Evolutionary conservation across 345 rosid genomes (phyloP).

Genomic region (Stellera chamaejasme): DNA sequence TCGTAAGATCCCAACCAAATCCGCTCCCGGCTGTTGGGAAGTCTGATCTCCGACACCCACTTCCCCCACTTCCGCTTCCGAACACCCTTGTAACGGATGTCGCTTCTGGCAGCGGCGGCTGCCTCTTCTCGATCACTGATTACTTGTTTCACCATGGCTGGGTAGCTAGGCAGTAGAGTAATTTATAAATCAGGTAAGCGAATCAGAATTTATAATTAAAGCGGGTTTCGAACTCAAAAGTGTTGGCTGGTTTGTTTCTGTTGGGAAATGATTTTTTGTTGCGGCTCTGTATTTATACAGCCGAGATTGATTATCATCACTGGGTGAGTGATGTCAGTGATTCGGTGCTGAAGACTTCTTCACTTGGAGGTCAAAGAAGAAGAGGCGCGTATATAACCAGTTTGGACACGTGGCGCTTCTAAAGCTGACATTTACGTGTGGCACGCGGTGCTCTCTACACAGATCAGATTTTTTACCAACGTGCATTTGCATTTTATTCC

Average conservation of each 20-base stretch:
- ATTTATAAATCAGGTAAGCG: too few species aligned
- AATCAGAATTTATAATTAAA: too few species aligned
- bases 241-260: too few species aligned
- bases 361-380: slow-evolving; percentile 6
- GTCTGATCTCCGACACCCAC: slow-evolving; percentile 55
- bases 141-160: slow-evolving; percentile 20
- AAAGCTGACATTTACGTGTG: background rate
- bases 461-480: background rate
- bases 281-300: slow-evolving; percentile 8
- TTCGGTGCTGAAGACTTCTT: background rate
- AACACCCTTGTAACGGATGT: slow-evolving; percentile 38
- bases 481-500: slow-evolving; percentile 7
- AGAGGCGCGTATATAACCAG: slow-evolving; percentile 18
- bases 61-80: slow-evolving; percentile 67
- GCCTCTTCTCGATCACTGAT: background rate
- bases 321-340: background rate
- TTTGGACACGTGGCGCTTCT: background rate
- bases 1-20: slow-evolving; percentile 67
- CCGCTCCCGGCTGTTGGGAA: slow-evolving; percentile 47
- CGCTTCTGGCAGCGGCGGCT: slow-evolving; percentile 14
- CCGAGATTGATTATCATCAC: background rate
- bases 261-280: background rate
- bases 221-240: too few species aligned
- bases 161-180: too few species aligned
- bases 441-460: slow-evolving; percentile 6